Percentiles rank a stretch among this genome's conserved stretches.
Evolutionary conservation across 192 early-diverging fungal species (phyloP).

Genomic region (Mortierella antarctica): DNA sequence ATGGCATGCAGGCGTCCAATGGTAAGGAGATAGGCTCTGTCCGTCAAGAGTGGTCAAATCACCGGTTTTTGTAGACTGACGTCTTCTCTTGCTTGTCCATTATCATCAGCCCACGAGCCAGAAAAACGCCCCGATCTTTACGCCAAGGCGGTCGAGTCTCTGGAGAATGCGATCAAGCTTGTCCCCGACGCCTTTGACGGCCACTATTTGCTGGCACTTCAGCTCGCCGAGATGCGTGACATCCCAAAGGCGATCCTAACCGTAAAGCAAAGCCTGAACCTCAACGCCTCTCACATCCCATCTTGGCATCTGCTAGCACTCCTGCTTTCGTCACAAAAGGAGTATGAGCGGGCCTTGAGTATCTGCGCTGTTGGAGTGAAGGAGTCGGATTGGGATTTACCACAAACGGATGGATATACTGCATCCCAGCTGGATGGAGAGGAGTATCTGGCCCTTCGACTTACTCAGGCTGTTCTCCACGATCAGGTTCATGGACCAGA

Average conservation of each 20-base stretch:
- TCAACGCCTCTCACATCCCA: conserved; percentile 66
- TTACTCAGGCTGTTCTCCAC: conserved; percentile 68
- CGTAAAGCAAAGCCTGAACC: conserved; percentile 63
- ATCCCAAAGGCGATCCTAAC: conserved; percentile 64
- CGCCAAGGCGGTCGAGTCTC: conserved; percentile 63
- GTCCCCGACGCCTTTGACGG: conserved; percentile 64
- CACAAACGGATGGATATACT: conserved; percentile 24
- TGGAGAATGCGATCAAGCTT: conserved; percentile 63
- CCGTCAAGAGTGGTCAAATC: not conserved
- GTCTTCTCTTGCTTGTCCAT: not conserved
- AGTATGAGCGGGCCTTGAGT: conserved; percentile 70
- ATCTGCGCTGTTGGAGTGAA: conserved; percentile 71
- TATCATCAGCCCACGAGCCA: conserved; percentile 64
- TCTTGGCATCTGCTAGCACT: conserved; percentile 83
- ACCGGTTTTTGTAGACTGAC: not conserved
- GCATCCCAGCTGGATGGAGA: conserved; percentile 64
- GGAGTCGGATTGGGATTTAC: conserved; percentile 63
- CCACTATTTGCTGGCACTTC: conserved; percentile 74
- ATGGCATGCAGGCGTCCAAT: conserved; percentile 33
- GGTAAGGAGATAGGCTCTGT: conserved; percentile 1
- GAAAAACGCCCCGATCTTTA: conserved; percentile 72
- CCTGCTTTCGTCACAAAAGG: conserved; percentile 73
- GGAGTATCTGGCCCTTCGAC: conserved; percentile 67
- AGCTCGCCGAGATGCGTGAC: conserved; percentile 75
- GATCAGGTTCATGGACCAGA: conserved; percentile 64